These are phyloP conservation scores for Xylariaceae sp. DNA, from an alignment of 2,329 filamentous ascomycete species.

Conservation along the genomic window DNA sequence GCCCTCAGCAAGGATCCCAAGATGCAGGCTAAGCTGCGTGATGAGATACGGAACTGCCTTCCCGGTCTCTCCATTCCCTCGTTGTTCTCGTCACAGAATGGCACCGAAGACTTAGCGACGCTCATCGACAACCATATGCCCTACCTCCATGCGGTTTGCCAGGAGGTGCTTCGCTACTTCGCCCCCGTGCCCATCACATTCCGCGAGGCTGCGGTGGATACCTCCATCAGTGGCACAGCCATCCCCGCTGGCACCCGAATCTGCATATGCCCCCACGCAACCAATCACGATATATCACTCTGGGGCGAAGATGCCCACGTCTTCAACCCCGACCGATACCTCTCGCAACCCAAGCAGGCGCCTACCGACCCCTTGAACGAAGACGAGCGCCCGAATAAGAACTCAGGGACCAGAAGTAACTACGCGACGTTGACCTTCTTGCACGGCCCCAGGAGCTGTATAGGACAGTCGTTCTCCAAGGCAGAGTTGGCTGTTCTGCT, in stretches of 20 bases:
- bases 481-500: constrained; percentile 18
- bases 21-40: constrained; percentile 18
- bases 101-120: constrained; percentile 5
- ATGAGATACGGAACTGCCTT: constrained; percentile 17
- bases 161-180: constrained; percentile 18
- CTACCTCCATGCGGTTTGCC: constrained; percentile 17
- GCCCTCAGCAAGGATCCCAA: constrained; percentile 14
- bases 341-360: constrained; percentile 10
- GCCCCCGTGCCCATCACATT: constrained; percentile 16
- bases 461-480: constrained; percentile 19
- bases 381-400: constrained; percentile 3
- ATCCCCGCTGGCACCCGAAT: constrained; percentile 20
- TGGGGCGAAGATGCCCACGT: constrained; percentile 19
- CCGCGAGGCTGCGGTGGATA: constrained; percentile 17
- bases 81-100: neutral
- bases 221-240: constrained; percentile 10
- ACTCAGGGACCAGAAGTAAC: constrained; percentile 14
- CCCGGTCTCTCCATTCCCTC: constrained; percentile 6
- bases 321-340: constrained; percentile 19
- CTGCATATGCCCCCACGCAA: constrained; percentile 13
- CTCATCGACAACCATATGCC: constrained; percentile 18
- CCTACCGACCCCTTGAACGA: constrained; percentile 10
- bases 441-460: constrained; percentile 20
- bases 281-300: constrained; percentile 13
- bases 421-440: constrained; percentile 21